Base-by-base conservation (phyloP, 2,329 filamentous ascomycete genomes). In the Calonectria hawksworthii region DNA sequence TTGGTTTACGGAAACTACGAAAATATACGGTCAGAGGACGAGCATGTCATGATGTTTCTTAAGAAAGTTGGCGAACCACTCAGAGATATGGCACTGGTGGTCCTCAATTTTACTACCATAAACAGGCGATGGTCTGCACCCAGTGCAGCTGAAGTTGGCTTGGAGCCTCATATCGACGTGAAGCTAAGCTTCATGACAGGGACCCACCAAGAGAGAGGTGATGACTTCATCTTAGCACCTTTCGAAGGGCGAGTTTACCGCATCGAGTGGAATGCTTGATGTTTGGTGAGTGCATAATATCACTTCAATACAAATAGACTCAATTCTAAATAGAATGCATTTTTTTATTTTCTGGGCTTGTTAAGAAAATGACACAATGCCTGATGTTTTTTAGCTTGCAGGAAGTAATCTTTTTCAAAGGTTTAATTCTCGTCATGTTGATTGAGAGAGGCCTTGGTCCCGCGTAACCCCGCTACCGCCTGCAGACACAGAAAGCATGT, bases 1-100 rank as follows among this genome's bases (percentile, higher is more conserved):
- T 67, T 82, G 8, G 83, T 85, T 0, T 85, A 85, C 61, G 83
- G 84, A 16, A 82, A 85, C 41, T 85, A 84, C 54, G 76, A 73
- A 23, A 75, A 75, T 0, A 7, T 85, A 2, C 64, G 78, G 1
- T 65, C 74, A 0, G 79, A 80, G 0, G 80, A 85, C 18, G 32
- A 70, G 16, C 72, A 82, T 7, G 36, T 77, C 3, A 84, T 82
- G 38, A 61, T 79, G 7, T 84, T 84, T 72, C 51, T 83, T 0
- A 85, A 85, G 64, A 79, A 84, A 73, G 51, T 54, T 14, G 16
- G 26, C 2, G 73, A 77, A 21, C 54, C 74, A 0, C 75, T 76
- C n/a, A 68, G 69, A 0, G 78, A 77, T 23, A 82, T 78, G 65
- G 78, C 79, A 3, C 74, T 83, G 0, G 80, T 83, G 9, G 77